phyloP scores from a whole-genome alignment of 805 yeast species.

The Ogataea dorogensis region DNA sequence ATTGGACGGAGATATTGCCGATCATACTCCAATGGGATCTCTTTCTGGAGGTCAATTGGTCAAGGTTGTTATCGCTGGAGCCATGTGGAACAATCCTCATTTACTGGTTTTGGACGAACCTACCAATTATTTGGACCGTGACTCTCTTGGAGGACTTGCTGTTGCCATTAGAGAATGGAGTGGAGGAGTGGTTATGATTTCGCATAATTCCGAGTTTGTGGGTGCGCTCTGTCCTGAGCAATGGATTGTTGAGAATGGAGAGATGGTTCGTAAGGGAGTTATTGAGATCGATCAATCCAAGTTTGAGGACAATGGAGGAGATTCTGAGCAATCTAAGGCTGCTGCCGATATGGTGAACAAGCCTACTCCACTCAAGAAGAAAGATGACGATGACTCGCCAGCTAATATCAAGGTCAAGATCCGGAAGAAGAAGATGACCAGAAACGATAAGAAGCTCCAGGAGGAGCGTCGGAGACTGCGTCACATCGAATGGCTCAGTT shows the following conservation, averaged over 20 bases:
- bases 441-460: constrained; percentile 91
- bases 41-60: constrained; percentile 98
- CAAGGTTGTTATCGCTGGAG: constrained; percentile 98
- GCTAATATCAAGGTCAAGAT: constrained; percentile 90
- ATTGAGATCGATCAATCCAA: constrained; percentile 71
- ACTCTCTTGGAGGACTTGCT: constrained; percentile 95
- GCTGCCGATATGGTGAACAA: constrained; percentile 46
- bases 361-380: constrained; percentile 48
- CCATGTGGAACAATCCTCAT: constrained; percentile 99
- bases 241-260: constrained; percentile 95
- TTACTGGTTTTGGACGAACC: constrained; percentile 96
- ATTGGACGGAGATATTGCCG: constrained; percentile 96
- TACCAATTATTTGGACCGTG: constrained; percentile 96
- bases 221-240: constrained; percentile 98
- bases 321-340: constrained; percentile 42
- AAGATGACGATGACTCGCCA: constrained; percentile 83
- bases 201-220: constrained; percentile 95
- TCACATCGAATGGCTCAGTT: constrained; percentile 89
- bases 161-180: constrained; percentile 97
- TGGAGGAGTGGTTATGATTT: constrained; percentile 98
- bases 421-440: constrained; percentile 95
- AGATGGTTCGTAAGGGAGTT: constrained; percentile 78
- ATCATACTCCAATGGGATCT: constrained; percentile 95
- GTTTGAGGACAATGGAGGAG: constrained; percentile 76
- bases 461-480: constrained; percentile 93